Conservation (phyloP, 164 flowering plant genomes). For the Aristolochia californica region DNA sequence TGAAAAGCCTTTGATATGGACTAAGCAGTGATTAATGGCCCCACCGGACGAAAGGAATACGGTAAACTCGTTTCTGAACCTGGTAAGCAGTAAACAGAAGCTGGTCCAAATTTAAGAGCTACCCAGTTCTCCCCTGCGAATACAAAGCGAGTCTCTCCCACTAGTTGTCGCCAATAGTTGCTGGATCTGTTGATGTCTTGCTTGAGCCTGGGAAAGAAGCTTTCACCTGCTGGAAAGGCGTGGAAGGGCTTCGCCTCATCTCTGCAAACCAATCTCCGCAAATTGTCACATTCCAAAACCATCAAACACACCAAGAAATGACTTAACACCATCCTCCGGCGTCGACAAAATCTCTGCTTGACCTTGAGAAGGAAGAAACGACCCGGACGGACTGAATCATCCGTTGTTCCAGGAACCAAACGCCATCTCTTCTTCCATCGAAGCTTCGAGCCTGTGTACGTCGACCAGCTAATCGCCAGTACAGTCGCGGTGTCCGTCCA, state of each 20-base stretch:
- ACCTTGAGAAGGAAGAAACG: background rate
- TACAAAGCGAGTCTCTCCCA: too few relatives aligned
- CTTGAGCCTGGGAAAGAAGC: constrained; percentile 27
- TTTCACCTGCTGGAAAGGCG: constrained; percentile 33
- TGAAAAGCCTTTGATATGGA: too few relatives aligned
- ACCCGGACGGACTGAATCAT: too few relatives aligned
- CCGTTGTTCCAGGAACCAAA: too few relatives aligned
- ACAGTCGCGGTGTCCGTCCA: background rate
- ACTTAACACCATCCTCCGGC: constrained; percentile 3
- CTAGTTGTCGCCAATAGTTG: too few relatives aligned
- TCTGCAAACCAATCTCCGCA: constrained; percentile 31
- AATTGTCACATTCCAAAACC: constrained; percentile 23
- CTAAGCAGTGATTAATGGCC: too few relatives aligned
- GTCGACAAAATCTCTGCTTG: background rate
- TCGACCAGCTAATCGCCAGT: constrained; percentile 43
- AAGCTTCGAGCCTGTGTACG: constrained; percentile 23
- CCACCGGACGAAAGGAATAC: too few relatives aligned
- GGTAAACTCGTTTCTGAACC: too few relatives aligned
- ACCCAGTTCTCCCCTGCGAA: too few relatives aligned
- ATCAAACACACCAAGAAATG: constrained; percentile 14
- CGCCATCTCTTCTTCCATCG: constrained; percentile 1
- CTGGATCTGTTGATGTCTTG: constrained; percentile 23
- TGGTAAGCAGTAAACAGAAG: too few relatives aligned
- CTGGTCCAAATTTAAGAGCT: too few relatives aligned
- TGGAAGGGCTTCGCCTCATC: constrained; percentile 49